Percentiles rank a stretch among this genome's conserved stretches.
phyloP scores from a whole-genome alignment of 2,329 filamentous ascomycete species.

The Penicillium palitans region DNA sequence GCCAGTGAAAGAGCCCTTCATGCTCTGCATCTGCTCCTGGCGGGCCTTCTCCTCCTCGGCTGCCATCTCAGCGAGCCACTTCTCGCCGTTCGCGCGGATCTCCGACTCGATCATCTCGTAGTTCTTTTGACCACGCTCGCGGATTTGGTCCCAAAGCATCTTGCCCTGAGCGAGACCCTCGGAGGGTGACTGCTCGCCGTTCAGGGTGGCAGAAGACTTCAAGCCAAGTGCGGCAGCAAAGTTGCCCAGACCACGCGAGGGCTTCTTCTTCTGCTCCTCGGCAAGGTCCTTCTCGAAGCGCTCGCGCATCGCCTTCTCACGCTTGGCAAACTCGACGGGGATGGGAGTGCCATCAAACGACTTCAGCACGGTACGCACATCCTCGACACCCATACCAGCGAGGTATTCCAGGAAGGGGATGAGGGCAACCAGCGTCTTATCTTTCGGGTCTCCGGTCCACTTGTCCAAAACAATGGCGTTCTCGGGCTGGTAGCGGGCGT shows the following conservation, averaged over 20 bases:
- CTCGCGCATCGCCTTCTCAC: slow-evolving; percentile 81
- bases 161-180: slow-evolving; percentile 89
- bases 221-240: slow-evolving; percentile 74
- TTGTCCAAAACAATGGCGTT: slow-evolving; percentile 90
- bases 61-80: slow-evolving; percentile 93
- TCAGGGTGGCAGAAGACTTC: slow-evolving; percentile 62
- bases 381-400: slow-evolving; percentile 85
- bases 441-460: slow-evolving; percentile 80
- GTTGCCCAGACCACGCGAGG: slow-evolving; percentile 63
- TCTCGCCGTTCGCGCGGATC: slow-evolving; percentile 88
- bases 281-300: slow-evolving; percentile 79
- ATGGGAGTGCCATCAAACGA: slow-evolving; percentile 89
- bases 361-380: slow-evolving; percentile 82
- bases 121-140: slow-evolving; percentile 85
- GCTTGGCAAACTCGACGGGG: slow-evolving; percentile 81
- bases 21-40: slow-evolving; percentile 86
- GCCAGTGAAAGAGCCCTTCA: slow-evolving; percentile 75
- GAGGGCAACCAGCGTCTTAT: slow-evolving; percentile 81
- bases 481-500: slow-evolving; percentile 88
- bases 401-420: slow-evolving; percentile 98
- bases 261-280: slow-evolving; percentile 64
- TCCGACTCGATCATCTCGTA: slow-evolving; percentile 88
- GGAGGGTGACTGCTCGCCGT: slow-evolving; percentile 68
- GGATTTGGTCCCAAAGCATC: slow-evolving; percentile 93
- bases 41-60: slow-evolving; percentile 83